Evolutionary conservation across 2,329 filamentous ascomycete species (phyloP).

Genomic region (Botrytis porri): DNA sequence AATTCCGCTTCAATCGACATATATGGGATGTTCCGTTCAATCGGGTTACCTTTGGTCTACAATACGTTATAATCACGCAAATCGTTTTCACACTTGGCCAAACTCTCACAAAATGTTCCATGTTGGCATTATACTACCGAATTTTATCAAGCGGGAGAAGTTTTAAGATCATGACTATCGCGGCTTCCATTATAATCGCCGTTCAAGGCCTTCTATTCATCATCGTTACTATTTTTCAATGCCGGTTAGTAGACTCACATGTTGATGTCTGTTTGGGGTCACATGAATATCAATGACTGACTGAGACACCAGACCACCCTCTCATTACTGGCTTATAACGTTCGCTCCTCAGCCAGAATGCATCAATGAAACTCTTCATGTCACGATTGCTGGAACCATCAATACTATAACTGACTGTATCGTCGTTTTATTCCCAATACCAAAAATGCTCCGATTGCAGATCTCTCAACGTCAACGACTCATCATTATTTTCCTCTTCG

Average conservation of each 20-base stretch:
- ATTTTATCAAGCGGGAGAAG: conserved; percentile 39
- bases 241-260: conserved; percentile 37
- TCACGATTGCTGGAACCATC: conserved; percentile 52
- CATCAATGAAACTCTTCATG: conserved; percentile 48
- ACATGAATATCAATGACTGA: background rate
- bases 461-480: conserved; percentile 47
- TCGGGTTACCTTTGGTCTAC: conserved; percentile 37
- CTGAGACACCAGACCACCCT: conserved; percentile 36
- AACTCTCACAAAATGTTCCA: conserved; percentile 40
- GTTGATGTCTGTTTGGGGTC: too few species aligned
- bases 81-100: conserved; percentile 40
- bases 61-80: conserved; percentile 40
- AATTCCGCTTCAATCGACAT: conserved; percentile 41
- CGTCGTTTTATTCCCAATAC: conserved; percentile 50
- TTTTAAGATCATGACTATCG: conserved; percentile 34
- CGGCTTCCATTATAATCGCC: conserved; percentile 37
- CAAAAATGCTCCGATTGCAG: conserved; percentile 44
- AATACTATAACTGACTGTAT: conserved; percentile 58
- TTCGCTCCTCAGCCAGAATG: conserved; percentile 39
- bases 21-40: conserved; percentile 42
- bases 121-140: conserved; percentile 36
- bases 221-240: conserved; percentile 42
- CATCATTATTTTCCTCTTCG: conserved; percentile 47
- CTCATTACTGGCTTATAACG: conserved; percentile 40
- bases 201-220: conserved; percentile 37